Evolutionary conservation across 345 rosid genomes (phyloP).

Genomic region (Citrus mangshanensis): DNA sequence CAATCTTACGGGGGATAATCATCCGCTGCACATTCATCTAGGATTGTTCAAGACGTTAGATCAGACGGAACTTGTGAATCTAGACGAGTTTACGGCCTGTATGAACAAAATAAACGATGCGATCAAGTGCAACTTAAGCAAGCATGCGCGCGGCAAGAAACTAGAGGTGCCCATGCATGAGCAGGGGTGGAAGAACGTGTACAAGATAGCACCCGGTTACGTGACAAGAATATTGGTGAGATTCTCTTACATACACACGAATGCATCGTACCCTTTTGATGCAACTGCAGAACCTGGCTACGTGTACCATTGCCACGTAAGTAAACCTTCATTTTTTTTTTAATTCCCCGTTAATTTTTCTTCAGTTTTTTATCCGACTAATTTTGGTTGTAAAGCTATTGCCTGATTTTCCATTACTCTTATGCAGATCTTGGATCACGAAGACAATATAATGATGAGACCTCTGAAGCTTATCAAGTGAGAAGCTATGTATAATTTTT

Average conservation of each 20-base stretch:
- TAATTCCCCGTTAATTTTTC: not conserved
- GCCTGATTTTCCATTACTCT: too few relatives aligned
- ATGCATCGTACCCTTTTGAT: slow-evolving; percentile 65
- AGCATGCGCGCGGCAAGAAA: slow-evolving; percentile 54
- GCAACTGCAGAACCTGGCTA: slow-evolving; percentile 80
- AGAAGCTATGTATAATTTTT: not conserved
- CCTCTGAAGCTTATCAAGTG: slow-evolving; percentile 55
- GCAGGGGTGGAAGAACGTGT: slow-evolving; percentile 95
- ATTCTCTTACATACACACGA: slow-evolving; percentile 66
- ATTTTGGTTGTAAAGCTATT: not conserved
- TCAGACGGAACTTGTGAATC: slow-evolving; percentile 47
- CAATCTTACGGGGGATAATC: slow-evolving; percentile 83
- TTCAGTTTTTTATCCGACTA: not conserved
- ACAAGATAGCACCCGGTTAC: slow-evolving; percentile 68
- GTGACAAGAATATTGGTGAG: slow-evolving; percentile 63
- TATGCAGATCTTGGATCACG: slow-evolving; percentile 84
- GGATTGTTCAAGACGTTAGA: slow-evolving; percentile 68
- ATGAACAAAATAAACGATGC: slow-evolving; percentile 68
- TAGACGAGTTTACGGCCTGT: slow-evolving; percentile 52
- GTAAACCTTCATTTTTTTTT: slow-evolving; percentile 12
- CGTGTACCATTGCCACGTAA: slow-evolving; percentile 95
- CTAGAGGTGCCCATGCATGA: slow-evolving; percentile 51
- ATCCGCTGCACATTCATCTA: slow-evolving; percentile 85
- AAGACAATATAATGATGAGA: slow-evolving; percentile 92
- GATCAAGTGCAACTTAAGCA: slow-evolving; percentile 46